Evolutionary conservation across 345 rosid genomes (phyloP).

Genomic region (Lepidium didymum): DNA sequence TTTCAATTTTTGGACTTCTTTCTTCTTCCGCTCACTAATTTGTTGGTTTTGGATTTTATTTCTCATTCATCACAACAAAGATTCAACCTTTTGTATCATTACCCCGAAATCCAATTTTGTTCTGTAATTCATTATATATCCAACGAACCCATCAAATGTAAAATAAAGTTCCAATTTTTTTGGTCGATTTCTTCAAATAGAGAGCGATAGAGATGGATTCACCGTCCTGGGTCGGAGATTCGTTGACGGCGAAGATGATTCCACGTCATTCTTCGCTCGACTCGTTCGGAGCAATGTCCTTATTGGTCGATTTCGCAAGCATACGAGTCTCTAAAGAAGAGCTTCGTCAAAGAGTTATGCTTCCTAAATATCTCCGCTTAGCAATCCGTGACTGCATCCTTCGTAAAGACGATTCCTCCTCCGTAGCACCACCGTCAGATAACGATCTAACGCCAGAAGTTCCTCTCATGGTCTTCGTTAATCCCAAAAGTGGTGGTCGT

Average conservation of each 20-base stretch:
- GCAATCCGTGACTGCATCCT: conserved; percentile 55
- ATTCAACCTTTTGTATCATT: background rate
- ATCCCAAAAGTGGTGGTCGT: conserved; percentile 81
- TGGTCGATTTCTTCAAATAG: background rate
- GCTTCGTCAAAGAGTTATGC: conserved; percentile 43
- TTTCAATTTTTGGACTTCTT: background rate
- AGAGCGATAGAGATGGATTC: conserved; percentile 38
- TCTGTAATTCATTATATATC: background rate
- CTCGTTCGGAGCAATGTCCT: conserved; percentile 42
- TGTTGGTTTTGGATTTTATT: background rate
- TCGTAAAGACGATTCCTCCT: conserved; percentile 34
- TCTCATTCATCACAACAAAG: background rate
- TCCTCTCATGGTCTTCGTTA: conserved; percentile 78
- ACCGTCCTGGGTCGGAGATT: conserved; percentile 35
- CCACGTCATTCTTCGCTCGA: conserved; percentile 59
- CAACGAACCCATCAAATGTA: too few species aligned
- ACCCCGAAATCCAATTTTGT: background rate
- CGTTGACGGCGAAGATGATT: conserved; percentile 45
- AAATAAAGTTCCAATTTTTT: background rate
- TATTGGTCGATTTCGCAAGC: conserved; percentile 59
- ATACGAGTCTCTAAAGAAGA: conserved; percentile 65
- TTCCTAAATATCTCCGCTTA: conserved; percentile 65
- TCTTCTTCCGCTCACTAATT: background rate
- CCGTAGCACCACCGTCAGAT: background rate
- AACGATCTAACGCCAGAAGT: conserved; percentile 38